Evolutionary conservation across 306 rosid genomes (phyloP), one percentile per base, ranked within the genome.

Genomic region (Nissolia schottii): DNA sequence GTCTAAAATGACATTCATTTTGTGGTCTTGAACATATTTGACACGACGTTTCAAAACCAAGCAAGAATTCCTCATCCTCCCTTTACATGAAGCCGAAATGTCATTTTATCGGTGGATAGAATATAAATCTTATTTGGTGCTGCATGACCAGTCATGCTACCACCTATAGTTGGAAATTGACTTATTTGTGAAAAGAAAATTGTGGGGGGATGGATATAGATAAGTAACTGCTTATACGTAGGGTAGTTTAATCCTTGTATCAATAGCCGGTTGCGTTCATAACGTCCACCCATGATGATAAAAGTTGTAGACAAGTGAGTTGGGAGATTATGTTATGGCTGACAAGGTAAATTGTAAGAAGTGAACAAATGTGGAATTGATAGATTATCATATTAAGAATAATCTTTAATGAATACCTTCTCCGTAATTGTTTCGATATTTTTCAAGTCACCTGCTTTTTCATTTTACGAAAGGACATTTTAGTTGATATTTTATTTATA

Each of bases 131-230:
- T n/a, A n/a, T n/a, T n/a, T n/a, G n/a, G n/a, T n/a, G n/a, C n/a
- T n/a, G n/a, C n/a, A n/a, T n/a, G n/a, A n/a, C n/a, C n/a, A n/a
- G n/a, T n/a, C n/a, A n/a, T n/a, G n/a, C n/a, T n/a, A n/a, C 22
- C 49, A 38, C 23, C 24, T 70, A 54, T 56, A 70, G 51, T 50
- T 29, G 67, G 29, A 64, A 70, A 70, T 53, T 76, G 46, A 66
- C 46, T 13, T 49, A 16, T 71, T 23, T 40, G 27, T 77, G 23
- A 50, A 50, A 58, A 49, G 48, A 34, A 51, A 46, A 45, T 4
- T 4, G 6, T 41, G 19, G 64, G 34, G 74, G 37, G 34, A 18
- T 71, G 55, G 38, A 29, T 22, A 58, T 68, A 50, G 28, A 60
- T 37, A 60, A 29, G 15, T 59, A 48, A 53, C 35, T n/a, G n/a